Conservation (phyloP, 2,329 filamentous ascomycete species). For the Massarina eburnea region DNA sequence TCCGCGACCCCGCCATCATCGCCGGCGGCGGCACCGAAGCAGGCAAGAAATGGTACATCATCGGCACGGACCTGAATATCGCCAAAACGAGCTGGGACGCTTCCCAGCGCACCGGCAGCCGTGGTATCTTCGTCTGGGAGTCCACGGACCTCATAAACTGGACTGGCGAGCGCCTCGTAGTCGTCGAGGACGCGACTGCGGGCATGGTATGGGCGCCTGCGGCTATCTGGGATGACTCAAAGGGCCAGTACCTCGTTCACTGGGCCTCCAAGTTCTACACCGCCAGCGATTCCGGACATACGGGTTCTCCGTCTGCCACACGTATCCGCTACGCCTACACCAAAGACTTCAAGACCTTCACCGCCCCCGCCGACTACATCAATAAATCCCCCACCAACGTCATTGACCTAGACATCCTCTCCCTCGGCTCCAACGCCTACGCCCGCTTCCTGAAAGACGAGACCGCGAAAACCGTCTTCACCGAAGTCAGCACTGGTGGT, state of each 20-base stretch:
- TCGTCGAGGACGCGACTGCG: slow-evolving; percentile 55
- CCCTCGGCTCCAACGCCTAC: slow-evolving; percentile 48
- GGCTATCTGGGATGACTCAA: slow-evolving; percentile 55
- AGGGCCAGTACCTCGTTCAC: slow-evolving; percentile 51
- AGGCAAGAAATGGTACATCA: slow-evolving; percentile 58
- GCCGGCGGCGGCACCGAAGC: slow-evolving; percentile 50
- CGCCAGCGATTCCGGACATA: slow-evolving; percentile 52
- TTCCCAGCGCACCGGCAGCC: slow-evolving; percentile 54
- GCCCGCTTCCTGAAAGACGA: slow-evolving; percentile 61
- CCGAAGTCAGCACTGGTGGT: slow-evolving; percentile 52
- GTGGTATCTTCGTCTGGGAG: slow-evolving; percentile 59
- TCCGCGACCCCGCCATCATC: slow-evolving; percentile 56
- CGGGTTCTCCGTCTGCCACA: slow-evolving; percentile 46
- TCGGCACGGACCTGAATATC: slow-evolving; percentile 59
- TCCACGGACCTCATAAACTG: slow-evolving; percentile 55
- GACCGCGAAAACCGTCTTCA: slow-evolving; percentile 54
- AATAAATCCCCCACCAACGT: slow-evolving; percentile 51
- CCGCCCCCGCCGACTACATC: slow-evolving; percentile 54
- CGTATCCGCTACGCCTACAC: slow-evolving; percentile 59
- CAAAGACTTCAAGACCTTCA: slow-evolving; percentile 57
- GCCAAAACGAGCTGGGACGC: slow-evolving; percentile 56
- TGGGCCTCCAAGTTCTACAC: slow-evolving; percentile 54
- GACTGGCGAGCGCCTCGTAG: slow-evolving; percentile 51
- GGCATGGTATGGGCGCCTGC: slow-evolving; percentile 63
- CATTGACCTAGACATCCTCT: slow-evolving; percentile 61